Base-by-base conservation (phyloP, 306 rosid species). In the Mimosa bimucronata region DNA sequence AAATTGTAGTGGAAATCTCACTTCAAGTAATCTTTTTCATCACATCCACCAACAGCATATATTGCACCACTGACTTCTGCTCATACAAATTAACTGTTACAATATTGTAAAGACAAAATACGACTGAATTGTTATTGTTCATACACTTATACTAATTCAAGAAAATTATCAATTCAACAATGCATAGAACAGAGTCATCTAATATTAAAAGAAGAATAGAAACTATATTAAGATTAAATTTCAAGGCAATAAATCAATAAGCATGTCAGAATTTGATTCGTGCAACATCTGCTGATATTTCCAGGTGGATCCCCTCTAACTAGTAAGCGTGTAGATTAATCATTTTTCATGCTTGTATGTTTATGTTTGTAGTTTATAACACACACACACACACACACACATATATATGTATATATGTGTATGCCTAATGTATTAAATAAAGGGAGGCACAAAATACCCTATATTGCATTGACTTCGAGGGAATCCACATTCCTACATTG, bases 401-500 rank as follows among this genome's bases (percentile, higher is more conserved):
- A n/a, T n/a, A n/a, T n/a, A n/a, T n/a, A n/a, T n/a, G n/a, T n/a
- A n/a, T n/a, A n/a, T n/a, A n/a, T n/a, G n/a, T n/a, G n/a, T n/a
- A n/a, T n/a, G 5, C 2, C 55, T 21, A 15, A 77, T 31, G n/a
- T 25, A 52, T 23, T 38, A 70, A 31, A 45, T 13, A 9, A 37
- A 37, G 45, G 25, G 45, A 52, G 65, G 31, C 6, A 7, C 3
- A 14, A 26, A 29, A 41, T 66, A 84, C 88, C 88, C 84, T 83
- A 13, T 77, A 66, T 61, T 34, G 79, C 89, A 88, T 84, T 57
- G 88, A 52, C 52, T 7, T 53, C 41, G 74, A 38, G 25, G 75
- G 82, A 64, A 84, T 86, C 92, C 90, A 88, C 80, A 79, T 79
- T 82, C 82, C 90, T 37, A 45, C 30, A 44, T 80, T 61, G 38